phyloP scores from a whole-genome alignment of 2,329 filamentous ascomycete genomes.

The Pseudogymnoascus sp. region DNA sequence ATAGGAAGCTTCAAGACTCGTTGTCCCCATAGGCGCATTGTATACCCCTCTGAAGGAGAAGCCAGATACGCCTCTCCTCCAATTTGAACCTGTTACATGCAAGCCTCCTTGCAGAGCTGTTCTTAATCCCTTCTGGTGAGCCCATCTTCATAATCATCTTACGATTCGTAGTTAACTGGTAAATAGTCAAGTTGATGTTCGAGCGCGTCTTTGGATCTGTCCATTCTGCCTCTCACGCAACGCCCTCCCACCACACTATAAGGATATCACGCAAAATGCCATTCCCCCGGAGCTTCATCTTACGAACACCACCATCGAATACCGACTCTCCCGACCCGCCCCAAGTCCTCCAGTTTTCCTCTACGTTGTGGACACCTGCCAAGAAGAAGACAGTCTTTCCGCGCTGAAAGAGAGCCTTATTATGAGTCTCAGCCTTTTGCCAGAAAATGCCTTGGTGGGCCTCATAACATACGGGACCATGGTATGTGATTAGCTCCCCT shows the following conservation, averaged over 20 bases:
- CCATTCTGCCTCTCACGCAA: conserved; percentile 82
- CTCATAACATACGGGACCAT: conserved; percentile 89
- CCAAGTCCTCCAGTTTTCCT: conserved; percentile 80
- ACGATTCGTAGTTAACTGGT: conserved; percentile 20
- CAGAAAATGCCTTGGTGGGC: conserved; percentile 73
- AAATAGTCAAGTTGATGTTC: conserved; percentile 70
- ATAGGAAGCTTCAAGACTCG: conserved; percentile 86
- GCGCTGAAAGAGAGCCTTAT: conserved; percentile 80
- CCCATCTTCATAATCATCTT: conserved; percentile 19
- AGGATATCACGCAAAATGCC: conserved; percentile 76
- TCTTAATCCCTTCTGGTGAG: conserved; percentile 92
- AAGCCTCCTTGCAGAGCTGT: conserved; percentile 93
- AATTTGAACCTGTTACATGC: conserved; percentile 95
- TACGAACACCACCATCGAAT: conserved; percentile 82
- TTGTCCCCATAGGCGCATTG: conserved; percentile 90
- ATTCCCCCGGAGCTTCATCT: conserved; percentile 79
- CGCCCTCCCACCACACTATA: conserved; percentile 76
- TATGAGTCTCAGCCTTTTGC: conserved; percentile 75
- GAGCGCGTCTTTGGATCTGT: conserved; percentile 80
- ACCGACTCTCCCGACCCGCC: conserved; percentile 71
- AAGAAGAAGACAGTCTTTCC: conserved; percentile 78
- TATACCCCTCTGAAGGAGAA: conserved; percentile 97
- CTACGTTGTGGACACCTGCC: conserved; percentile 81
- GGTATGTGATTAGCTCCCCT: conserved; percentile 44
- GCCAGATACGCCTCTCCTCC: conserved; percentile 76